Evolutionary conservation across 106 monocot species (phyloP), one percentile per base, ranked within the genome.

Genomic region (Apostasia shenzhenica): DNA sequence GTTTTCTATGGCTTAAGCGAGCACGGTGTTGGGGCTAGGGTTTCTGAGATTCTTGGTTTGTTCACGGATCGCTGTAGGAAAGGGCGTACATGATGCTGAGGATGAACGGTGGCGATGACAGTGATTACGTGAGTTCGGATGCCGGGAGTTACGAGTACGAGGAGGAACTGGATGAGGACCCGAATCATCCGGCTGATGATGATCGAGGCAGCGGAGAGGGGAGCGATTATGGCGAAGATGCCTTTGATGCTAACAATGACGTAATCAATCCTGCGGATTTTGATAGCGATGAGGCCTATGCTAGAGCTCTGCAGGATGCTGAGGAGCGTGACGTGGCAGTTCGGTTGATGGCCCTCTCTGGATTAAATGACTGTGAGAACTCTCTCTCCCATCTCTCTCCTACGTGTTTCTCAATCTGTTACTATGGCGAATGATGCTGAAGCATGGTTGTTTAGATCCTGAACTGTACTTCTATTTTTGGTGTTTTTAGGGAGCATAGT

Each of bases 11-110:
- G 2, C 54, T 14, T 5, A 7, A 6, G 11, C 43, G 48, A 1
- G 8, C 45, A 54, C 45, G 39, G n/a, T 40, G 43, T 37, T 42
- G 14, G 62, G 12, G 57, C 44, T 53, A 58, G 68, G 68, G 13
- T 14, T 73, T 53, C 26, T 72, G 41, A 53, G 2, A 2, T 6
- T 43, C 45, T 53, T 59, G 10, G 41, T 37, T 55, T 49, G 14
- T 67, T 70, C 14, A 45, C 11, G 50, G 52, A 55, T 67, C 44
- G 39, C 57, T 54, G 45, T 83, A 99, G 97, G 97, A 99, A 78
- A 78, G 92, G 76, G 97, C 97, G 65, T 99, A 92, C 78, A 83
- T 89, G 97, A 87, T 99, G 89, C 79, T 99, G 62, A 77, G 81
- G 40, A 85, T 86, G 89, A 73, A 75, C 11, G 82, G 68, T 5